Conservation (phyloP, 2,329 filamentous ascomycete genomes). For the Acephala macrosclerotiorum region DNA sequence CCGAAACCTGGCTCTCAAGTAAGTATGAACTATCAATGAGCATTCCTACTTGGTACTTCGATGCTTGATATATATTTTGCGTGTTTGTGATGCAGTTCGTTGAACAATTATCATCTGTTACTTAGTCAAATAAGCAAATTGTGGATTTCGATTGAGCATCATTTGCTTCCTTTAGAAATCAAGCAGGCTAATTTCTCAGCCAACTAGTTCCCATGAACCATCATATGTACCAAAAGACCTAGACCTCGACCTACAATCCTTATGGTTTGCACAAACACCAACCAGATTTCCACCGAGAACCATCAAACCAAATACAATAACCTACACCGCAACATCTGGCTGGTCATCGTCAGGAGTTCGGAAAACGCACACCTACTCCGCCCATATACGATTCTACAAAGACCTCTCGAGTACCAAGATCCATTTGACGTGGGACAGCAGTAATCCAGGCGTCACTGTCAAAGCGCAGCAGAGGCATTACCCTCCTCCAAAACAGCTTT, state of each 20-base stretch:
- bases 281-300: slow-evolving; percentile 39
- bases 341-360: slow-evolving; percentile 38
- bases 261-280: slow-evolving; percentile 43
- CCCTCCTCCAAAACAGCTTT: slow-evolving; percentile 39
- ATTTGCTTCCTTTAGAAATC: not conserved
- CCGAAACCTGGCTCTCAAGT: slow-evolving; percentile 41
- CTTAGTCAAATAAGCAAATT: not conserved
- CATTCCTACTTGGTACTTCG: slow-evolving; percentile 4
- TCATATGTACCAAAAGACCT: slow-evolving; percentile 33
- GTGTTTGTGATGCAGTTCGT: not conserved
- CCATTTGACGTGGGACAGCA: slow-evolving; percentile 46
- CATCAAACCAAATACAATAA: slow-evolving; percentile 28
- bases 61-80: not conserved
- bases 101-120: not conserved
- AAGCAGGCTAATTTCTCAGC: slow-evolving; percentile 31
- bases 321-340: slow-evolving; percentile 27
- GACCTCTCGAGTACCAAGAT: slow-evolving; percentile 46
- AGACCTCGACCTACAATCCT: slow-evolving; percentile 42
- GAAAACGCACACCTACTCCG: slow-evolving; percentile 42
- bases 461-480: slow-evolving; percentile 45
- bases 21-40: slow-evolving; percentile 38
- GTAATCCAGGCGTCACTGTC: slow-evolving; percentile 42
- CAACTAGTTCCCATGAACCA: slow-evolving; percentile 26
- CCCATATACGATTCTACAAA: slow-evolving; percentile 42
- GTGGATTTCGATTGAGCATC: not conserved